Base-by-base conservation (phyloP, 2,329 filamentous ascomycete genomes). In the Pseudohalonectria lignicola region DNA sequence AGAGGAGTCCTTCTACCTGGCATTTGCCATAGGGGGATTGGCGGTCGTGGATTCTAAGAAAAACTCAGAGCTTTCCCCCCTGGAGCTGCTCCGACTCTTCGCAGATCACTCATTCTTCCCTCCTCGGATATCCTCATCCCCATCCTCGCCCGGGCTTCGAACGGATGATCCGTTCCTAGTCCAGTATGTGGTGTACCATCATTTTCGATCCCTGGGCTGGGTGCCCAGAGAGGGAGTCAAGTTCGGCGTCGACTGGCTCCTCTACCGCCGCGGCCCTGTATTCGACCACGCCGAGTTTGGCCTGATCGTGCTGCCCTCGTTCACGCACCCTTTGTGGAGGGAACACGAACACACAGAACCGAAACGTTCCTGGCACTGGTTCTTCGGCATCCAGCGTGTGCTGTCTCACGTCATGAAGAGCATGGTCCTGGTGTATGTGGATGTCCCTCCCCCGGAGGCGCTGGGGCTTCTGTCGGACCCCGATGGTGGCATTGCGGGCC, bases 281-380 rank as follows among this genome's bases (percentile, higher is more conserved):
- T 96, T 98, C 56, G 79, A 86, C 17, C 92, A 98, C 54, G 92
- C 92, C 17, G 87, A 96, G 53, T 98, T 95, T 53, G 88, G 86
- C 1, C 63, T 95, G 31, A 69, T 90, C 18, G 76, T 98, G 30
- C 55, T 96, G 4, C 90, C 92, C 0, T 81, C 86, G 0, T 96
- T 93, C 53, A 79, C 71, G 0, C 66, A 92, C 52, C 53, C 74
- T 0, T 78, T 80, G 52, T 95, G 88, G 87, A 69, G 71, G 45
- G 61, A 66, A 1, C 58, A 70, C 34, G 70, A 71, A 4, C 23
- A 26, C 12, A 7, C 23, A 12, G 23, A 12, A 7, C 23, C 23
- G 23, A 12, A 26, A 7, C 28, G 36, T n/a, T 69, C 73, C 12
- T 93, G 86, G 86, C 76, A 80, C 51, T 88, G 83, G 83, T 65